phyloP scores from a whole-genome alignment of 2,329 filamentous ascomycete genomes.

The Teratosphaeria pseudoeucalypti region DNA sequence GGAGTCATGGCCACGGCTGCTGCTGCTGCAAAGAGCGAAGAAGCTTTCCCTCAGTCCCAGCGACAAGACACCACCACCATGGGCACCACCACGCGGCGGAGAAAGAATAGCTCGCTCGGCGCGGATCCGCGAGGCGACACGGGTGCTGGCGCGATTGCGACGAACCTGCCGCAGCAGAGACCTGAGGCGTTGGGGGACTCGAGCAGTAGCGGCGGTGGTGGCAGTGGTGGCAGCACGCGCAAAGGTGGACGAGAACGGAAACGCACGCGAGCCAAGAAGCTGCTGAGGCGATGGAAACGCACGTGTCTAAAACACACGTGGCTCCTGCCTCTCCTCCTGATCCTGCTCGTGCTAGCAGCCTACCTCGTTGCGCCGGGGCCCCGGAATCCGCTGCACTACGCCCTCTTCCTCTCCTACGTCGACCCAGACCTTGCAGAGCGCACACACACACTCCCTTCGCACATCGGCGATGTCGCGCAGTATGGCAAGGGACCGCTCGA shows the following conservation, averaged over 20 bases:
- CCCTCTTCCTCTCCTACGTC: slow-evolving; percentile 84
- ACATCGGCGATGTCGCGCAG: slow-evolving; percentile 38
- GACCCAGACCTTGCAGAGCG: slow-evolving; percentile 33
- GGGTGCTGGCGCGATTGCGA: slow-evolving; percentile 41
- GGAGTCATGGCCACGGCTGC: background rate
- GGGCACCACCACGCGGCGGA: slow-evolving; percentile 1
- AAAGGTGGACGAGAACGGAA: slow-evolving; percentile 28
- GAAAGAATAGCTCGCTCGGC: slow-evolving; percentile 33
- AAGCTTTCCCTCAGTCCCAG: background rate
- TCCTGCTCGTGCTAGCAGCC: slow-evolving; percentile 51
- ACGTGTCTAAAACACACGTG: slow-evolving; percentile 46
- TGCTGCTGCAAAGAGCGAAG: background rate
- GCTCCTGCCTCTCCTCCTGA: slow-evolving; percentile 58
- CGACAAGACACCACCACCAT: background rate
- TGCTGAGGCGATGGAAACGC: slow-evolving; percentile 36
- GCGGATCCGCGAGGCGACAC: slow-evolving; percentile 45
- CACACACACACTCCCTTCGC: slow-evolving; percentile 35
- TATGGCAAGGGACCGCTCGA: slow-evolving; percentile 88
- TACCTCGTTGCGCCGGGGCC: slow-evolving; percentile 68
- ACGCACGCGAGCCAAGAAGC: slow-evolving; percentile 34
- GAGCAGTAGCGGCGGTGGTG: slow-evolving; percentile 12
- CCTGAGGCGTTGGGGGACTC: slow-evolving; percentile 2
- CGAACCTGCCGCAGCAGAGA: slow-evolving; percentile 15
- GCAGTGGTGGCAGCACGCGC: background rate
- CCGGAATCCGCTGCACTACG: slow-evolving; percentile 67